phyloP scores from a whole-genome alignment of 208 protist species.

The Leishmania aethiopica region DNA sequence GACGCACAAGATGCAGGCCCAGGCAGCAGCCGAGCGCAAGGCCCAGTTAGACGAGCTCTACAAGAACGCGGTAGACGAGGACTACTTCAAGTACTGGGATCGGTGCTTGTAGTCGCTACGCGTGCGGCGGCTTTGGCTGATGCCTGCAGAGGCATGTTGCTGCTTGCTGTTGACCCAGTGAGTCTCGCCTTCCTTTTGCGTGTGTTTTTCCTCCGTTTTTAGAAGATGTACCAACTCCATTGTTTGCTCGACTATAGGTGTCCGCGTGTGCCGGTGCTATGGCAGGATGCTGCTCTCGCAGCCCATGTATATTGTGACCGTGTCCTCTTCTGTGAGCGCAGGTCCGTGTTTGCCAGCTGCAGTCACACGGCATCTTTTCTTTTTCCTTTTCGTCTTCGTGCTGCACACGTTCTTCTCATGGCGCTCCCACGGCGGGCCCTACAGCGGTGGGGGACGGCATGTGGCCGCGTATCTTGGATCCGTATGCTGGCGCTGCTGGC shows the following conservation, averaged over 20 bases:
- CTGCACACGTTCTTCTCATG: not conserved
- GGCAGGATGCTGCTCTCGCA: not conserved
- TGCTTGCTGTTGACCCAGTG: not conserved
- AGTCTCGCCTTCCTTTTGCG: not conserved
- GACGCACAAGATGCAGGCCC: conserved; percentile 67
- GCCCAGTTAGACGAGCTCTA: conserved; percentile 78
- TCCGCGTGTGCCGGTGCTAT: conserved; percentile 3
- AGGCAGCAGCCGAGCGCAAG: conserved; percentile 52
- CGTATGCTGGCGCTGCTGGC: not conserved
- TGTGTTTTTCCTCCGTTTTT: conserved; percentile 5
- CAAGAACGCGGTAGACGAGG: conserved; percentile 87
- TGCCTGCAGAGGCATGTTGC: not conserved
- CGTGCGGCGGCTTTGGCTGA: not conserved
- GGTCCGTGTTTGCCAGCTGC: not conserved
- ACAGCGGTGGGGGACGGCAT: not conserved
- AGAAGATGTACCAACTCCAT: not conserved
- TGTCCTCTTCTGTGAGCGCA: conserved; percentile 4
- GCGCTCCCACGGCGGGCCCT: not conserved
- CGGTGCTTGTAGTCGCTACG: conserved; percentile 53
- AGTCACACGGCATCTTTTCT: not conserved
- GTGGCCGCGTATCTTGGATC: not conserved
- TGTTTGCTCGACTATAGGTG: not conserved
- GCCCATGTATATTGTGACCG: conserved; percentile 5
- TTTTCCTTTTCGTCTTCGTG: not conserved
- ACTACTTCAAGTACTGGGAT: conserved; percentile 94